Evolutionary conservation across 805 yeast genomes (phyloP), one percentile per base, ranked within the genome.

Genomic region (Candida insectorum): DNA sequence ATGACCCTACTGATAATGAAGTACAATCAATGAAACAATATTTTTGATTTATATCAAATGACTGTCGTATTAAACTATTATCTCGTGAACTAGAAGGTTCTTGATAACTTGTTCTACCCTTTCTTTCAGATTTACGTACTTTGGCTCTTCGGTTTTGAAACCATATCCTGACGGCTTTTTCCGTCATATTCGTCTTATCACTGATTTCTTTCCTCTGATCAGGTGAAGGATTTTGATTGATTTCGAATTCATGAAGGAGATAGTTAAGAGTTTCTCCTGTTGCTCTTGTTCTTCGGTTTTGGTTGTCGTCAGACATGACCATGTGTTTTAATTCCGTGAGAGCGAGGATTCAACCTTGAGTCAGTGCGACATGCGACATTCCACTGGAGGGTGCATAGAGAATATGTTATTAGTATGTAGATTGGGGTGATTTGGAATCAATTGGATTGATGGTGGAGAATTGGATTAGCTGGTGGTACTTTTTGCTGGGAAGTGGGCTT

Each of bases 91-190:
- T 45, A 9, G 30, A 19, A n/a, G 10, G 16, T 15, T 16, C 16
- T 11, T 28, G 14, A 4, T 33, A 27, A n/a, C 43, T 34, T 11
- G 37, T 21, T 28, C 47, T 38, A 51, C 54, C 60, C 54, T 71
- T 58, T 37, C 79, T 70, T 46, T 79, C 84, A 48, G 74, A 57
- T 56, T 83, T 83, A 49, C 88, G 69, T 27, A 78, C 70, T 53
- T 84, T 85, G 14, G 93, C 93, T 42, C 97, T 64, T 47, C 89
- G 66, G 54, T 87, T 87, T 56, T 88, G 97, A 51, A 86, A 88
- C 96, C 96, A 88, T 26, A 88, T 88, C 35, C 95, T 71, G 2
- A 88, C 95, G 10, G 89, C 85, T 41, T 93, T 74, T 48, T 88
- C 96, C 10, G 88, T 76, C 85, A 87, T 81, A 13, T 81, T 84